Base-by-base conservation (phyloP, 371 early-diverging fungal genomes). In the Gilbertella persicaria region DNA sequence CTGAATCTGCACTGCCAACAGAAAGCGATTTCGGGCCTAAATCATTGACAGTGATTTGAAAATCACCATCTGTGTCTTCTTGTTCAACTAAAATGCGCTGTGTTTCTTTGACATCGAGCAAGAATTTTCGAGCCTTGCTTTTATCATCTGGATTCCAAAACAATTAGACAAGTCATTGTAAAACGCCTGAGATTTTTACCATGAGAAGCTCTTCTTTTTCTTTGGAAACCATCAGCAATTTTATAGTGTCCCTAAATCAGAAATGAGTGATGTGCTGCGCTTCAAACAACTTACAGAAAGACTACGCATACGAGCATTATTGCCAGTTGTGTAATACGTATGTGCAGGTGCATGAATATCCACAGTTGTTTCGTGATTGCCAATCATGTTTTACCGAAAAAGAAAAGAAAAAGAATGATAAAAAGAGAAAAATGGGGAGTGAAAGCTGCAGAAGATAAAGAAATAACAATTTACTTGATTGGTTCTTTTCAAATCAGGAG, bases 41-140 rank as follows among this genome's bases (percentile, higher is more conserved):
- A 66, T 96, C 97, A 45, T 87, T 81, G 28, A 96, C 73, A 1
- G 96, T 96, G 53, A 96, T 94, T 65, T 95, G 95, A 60, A 75
- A 86, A 60, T 96, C 91, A 16, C 91, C 91, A 70, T 95, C 89
- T 0, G 94, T 92, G 66, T 96, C 97, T 66, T 96, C 96, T 59
- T 96, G 96, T 50, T 72, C 84, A 24, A 96, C 73, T 12, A 96
- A 75, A 33, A 66, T 62, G 42, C 84, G 78, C 35, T 88, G 80
- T 0, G 92, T 90, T 48, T 83, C 84, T 44, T 84, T 87, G 0
- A 95, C 92, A 45, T 95, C 88, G 45, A 95, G 80, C 14, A 90
- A 64, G 58, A 91, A 91, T 25, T 79, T 75, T 16, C 89, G 75
- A 3, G 90, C 82, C 38, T 80, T 75, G 20, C 58, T 61, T 58